Base-by-base conservation (phyloP, 139 green algal genomes). In the Chlamydomonas sp. region DNA sequence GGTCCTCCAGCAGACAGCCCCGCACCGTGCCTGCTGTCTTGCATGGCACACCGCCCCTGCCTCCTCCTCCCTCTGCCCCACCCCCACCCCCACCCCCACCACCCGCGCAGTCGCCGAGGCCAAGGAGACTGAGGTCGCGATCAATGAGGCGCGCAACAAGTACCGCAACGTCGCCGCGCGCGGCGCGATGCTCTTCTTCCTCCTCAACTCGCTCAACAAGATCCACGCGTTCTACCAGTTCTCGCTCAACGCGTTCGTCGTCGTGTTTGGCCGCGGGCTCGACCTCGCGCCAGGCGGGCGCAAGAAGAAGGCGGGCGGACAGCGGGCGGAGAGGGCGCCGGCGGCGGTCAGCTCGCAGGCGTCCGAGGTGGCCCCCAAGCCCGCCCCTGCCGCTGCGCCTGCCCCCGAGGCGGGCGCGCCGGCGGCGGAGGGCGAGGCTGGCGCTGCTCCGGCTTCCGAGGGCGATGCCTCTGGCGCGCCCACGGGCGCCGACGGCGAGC, bases 131-230 rank as follows among this genome's bases (percentile, higher is more conserved):
- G 87, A 92, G 77, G 66, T 81, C 33, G 79, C 70, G 1, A 90
- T 92, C 76, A 92, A 91, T 73, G 83, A 89, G 66, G 84, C 84
- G 69, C 79, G 89, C 31, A 89, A 95, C 81, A 89, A 89, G 75
- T 95, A 92, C 73, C 79, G 87, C 64, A 76, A 75, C 31, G 83
- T 89, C 22, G 87, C 87, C 1, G 76, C 81, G 1, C 79, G 87
- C 28, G 87, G 87, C 36, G 76, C 87, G 24, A 87, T 92, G 83
- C 85, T 92, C 48, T 92, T 92, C 83, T 92, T 92, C 87, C 76
- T 95, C 39, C 83, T 95, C 63, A 92, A 92, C 85, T 88, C 80
- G 10, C 79, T 95, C 31, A 91, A 91, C 84, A 92, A 91, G 82
- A 88, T 95, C 59, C 89, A 95, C 68, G 86, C 87, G 24, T 95